phyloP scores from a whole-genome alignment of 1,139 yeast genomes.

The Yarrowia galli region DNA sequence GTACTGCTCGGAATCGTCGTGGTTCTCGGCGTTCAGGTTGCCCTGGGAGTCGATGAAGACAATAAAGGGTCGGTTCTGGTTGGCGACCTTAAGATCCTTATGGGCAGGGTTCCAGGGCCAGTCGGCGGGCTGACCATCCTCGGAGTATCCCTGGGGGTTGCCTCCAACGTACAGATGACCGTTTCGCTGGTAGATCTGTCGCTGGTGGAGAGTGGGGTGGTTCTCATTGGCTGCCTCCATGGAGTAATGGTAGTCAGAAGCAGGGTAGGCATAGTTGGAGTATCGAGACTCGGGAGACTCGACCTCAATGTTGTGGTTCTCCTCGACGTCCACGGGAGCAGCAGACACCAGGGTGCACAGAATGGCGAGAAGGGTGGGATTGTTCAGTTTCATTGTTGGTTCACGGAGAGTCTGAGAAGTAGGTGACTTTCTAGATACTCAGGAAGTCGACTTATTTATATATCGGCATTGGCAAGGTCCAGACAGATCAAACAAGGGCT shows the following conservation, averaged over 20 bases:
- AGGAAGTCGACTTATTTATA: not conserved
- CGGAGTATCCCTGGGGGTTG: slow-evolving; percentile 33
- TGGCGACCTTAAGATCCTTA: slow-evolving; percentile 12
- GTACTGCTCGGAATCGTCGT: slow-evolving; percentile 19
- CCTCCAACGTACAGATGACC: slow-evolving; percentile 25
- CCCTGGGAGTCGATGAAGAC: slow-evolving; percentile 27
- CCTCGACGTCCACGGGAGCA: slow-evolving; percentile 2
- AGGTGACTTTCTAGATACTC: too few species aligned
- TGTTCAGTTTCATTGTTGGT: slow-evolving; percentile 4
- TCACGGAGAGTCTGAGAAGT: too few species aligned
- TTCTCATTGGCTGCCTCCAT: slow-evolving; percentile 26
- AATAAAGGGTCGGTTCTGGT: slow-evolving; percentile 23
- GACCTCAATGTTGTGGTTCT: too few species aligned
- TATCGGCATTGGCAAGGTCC: not conserved
- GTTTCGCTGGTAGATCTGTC: slow-evolving; percentile 29
- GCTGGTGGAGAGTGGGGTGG: slow-evolving; percentile 24
- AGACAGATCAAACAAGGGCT: not conserved
- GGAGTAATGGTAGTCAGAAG: slow-evolving; percentile 20
- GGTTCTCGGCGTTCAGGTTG: slow-evolving; percentile 29
- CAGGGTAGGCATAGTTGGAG: slow-evolving; percentile 22
- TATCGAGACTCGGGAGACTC: slow-evolving; percentile 8
- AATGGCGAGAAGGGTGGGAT: not conserved
- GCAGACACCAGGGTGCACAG: slow-evolving; percentile 17
- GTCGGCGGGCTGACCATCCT: slow-evolving; percentile 33
- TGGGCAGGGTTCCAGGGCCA: slow-evolving; percentile 35